Evolutionary conservation across 352 stramenopile species (phyloP).

Genomic region (Peronospora tabacina): DNA sequence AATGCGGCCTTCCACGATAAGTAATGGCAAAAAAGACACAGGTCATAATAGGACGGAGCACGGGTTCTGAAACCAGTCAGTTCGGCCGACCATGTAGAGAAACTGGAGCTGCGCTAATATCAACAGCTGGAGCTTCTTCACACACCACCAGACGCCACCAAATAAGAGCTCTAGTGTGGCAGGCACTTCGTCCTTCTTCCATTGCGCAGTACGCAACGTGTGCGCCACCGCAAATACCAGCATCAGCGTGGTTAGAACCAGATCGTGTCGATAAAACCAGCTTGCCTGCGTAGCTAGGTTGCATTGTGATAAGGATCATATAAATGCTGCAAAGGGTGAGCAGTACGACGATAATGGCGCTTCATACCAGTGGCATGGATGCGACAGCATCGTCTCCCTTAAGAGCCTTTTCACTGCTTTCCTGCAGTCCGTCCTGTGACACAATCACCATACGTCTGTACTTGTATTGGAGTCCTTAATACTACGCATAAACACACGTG

Average conservation of each 20-base stretch:
- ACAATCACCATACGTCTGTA: slow-evolving; percentile 69
- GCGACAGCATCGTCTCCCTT: slow-evolving; percentile 51
- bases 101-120: slow-evolving; percentile 43
- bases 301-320: slow-evolving; percentile 50
- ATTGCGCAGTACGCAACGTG: slow-evolving; percentile 53
- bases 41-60: slow-evolving; percentile 63
- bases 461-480: slow-evolving; percentile 60
- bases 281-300: slow-evolving; percentile 55
- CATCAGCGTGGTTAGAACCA: slow-evolving; percentile 52
- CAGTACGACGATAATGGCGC: slow-evolving; percentile 41
- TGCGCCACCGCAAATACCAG: slow-evolving; percentile 60
- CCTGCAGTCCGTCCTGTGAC: slow-evolving; percentile 48
- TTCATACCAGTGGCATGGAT: slow-evolving; percentile 63
- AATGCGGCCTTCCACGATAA: slow-evolving; percentile 42
- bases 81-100: slow-evolving; percentile 54
- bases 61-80: slow-evolving; percentile 71
- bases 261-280: slow-evolving; percentile 51
- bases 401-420: slow-evolving; percentile 32
- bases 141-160: slow-evolving; percentile 38
- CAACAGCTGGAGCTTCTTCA: slow-evolving; percentile 44
- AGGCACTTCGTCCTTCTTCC: slow-evolving; percentile 67
- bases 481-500: slow-evolving; percentile 59
- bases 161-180: slow-evolving; percentile 44
- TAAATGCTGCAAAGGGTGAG: slow-evolving; percentile 46
- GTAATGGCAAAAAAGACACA: slow-evolving; percentile 39